Evolutionary conservation across 345 rosid species (phyloP).

Genomic region (Gossypium rotundifolium): DNA sequence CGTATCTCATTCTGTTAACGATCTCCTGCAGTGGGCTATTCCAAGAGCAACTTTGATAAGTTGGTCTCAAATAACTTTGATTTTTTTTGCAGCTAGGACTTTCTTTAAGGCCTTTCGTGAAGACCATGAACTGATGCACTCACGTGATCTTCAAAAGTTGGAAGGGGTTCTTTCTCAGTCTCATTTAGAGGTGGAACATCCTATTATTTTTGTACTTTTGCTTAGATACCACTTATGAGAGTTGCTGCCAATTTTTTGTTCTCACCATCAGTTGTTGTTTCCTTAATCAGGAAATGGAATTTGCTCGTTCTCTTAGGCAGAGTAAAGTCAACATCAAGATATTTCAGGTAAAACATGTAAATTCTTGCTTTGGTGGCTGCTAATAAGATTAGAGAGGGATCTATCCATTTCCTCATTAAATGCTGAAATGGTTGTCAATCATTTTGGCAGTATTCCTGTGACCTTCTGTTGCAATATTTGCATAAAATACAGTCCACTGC

Average conservation of each 20-base stretch:
- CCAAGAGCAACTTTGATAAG: not conserved
- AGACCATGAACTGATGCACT: constrained; percentile 82
- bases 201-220: not conserved
- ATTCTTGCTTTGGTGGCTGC: not conserved
- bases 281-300: constrained; percentile 82
- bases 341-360: constrained; percentile 56
- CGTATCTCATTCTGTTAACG: not conserved
- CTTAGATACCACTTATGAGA: not conserved
- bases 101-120: constrained; percentile 75
- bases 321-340: constrained; percentile 84
- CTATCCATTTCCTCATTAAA: not conserved
- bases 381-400: not conserved
- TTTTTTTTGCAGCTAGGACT: constrained; percentile 45
- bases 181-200: constrained; percentile 68
- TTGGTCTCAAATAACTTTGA: not conserved
- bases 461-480: constrained; percentile 83
- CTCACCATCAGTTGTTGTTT: not conserved
- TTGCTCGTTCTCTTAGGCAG: constrained; percentile 79
- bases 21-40: not conserved
- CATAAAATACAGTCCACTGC: constrained; percentile 70
- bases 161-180: constrained; percentile 92
- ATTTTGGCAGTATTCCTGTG: constrained; percentile 76
- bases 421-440: constrained; percentile 16
- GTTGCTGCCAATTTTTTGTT: not conserved
- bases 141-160: constrained; percentile 83